A percentile compares a stretch with the other conserved stretches of the same genome.
Evolutionary conservation across 345 rosid genomes (phyloP).

Genomic region (Triadica sebifera): DNA sequence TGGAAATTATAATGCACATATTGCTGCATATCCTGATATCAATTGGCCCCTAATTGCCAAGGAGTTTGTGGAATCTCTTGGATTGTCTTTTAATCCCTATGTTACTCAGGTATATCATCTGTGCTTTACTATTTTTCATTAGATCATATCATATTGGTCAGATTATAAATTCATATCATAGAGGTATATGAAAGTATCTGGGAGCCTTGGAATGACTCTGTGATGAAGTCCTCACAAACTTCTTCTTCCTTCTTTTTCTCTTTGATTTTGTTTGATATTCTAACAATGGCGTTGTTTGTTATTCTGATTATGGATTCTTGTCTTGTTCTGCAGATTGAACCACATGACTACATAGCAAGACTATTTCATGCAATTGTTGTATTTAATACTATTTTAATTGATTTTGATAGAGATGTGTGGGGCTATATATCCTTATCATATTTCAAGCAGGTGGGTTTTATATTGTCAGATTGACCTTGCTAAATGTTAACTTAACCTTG

Average conservation of each 20-base stretch:
- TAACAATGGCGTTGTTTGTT: not conserved
- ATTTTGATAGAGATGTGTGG: slow-evolving; percentile 86
- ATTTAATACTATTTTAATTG: slow-evolving; percentile 64
- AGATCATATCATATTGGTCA: not conserved
- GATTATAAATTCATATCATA: no score
- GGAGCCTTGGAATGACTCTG: not conserved
- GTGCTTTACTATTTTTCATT: not conserved
- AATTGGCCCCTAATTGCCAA: slow-evolving; percentile 75
- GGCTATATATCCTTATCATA: slow-evolving; percentile 80
- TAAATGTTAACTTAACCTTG: not conserved
- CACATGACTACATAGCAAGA: slow-evolving; percentile 82
- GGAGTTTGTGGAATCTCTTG: slow-evolving; percentile 82
- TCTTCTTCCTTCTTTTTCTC: not conserved
- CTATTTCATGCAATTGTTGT: slow-evolving; percentile 55
- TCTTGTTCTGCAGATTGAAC: slow-evolving; percentile 58
- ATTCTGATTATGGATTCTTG: slow-evolving; percentile 4
- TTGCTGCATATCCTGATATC: slow-evolving; percentile 70
- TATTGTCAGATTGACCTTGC: not conserved
- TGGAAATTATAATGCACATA: slow-evolving; percentile 94
- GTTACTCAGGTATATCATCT: slow-evolving; percentile 70
- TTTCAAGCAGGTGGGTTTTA: slow-evolving; percentile 73
- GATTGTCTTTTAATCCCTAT: slow-evolving; percentile 78
- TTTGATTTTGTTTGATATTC: not conserved
- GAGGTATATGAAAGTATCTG: not conserved
- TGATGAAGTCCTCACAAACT: not conserved